Evolutionary conservation across 2,329 filamentous ascomycete genomes (phyloP).

Genomic region (Plenodomus tracheiphilus): DNA sequence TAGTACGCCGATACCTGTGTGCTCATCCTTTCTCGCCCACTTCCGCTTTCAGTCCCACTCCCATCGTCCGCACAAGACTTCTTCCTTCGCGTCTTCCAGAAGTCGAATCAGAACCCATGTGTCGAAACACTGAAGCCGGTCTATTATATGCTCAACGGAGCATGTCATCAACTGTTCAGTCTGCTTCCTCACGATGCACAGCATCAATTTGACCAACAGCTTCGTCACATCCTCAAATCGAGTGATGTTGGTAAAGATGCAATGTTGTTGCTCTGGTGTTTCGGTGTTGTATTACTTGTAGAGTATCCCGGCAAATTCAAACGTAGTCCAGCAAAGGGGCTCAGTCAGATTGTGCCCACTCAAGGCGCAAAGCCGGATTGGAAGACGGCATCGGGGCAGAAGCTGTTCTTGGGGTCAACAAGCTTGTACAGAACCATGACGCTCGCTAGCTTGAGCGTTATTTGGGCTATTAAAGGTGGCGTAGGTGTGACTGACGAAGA

Average conservation of each 20-base stretch:
- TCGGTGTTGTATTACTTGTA: constrained; percentile 34
- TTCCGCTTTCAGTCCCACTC: constrained; percentile 34
- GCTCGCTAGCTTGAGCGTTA: constrained; percentile 34
- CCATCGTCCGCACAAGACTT: constrained; percentile 40
- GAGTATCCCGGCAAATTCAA: constrained; percentile 24
- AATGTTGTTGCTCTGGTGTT: constrained; percentile 38
- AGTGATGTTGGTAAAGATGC: constrained; percentile 24
- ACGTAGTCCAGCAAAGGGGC: neutral
- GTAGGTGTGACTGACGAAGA: constrained; percentile 28
- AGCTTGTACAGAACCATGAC: constrained; percentile 34
- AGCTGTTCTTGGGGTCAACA: constrained; percentile 33
- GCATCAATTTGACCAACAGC: constrained; percentile 30
- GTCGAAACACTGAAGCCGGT: constrained; percentile 30
- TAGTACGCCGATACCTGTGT: constrained; percentile 38
- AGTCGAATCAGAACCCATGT: constrained; percentile 25
- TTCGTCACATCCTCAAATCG: constrained; percentile 33
- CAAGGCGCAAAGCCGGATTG: constrained; percentile 21
- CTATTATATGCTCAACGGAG: constrained; percentile 41
- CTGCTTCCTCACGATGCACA: constrained; percentile 25
- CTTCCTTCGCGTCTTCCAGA: constrained; percentile 38
- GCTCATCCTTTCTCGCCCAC: constrained; percentile 35
- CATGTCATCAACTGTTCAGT: constrained; percentile 35
- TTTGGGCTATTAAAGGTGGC: constrained; percentile 33
- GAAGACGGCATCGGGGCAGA: constrained; percentile 35
- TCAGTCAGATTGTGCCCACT: constrained; percentile 6